phyloP scores from a whole-genome alignment of 2,329 filamentous ascomycete species.

The Aspergillus aculeatinus region DNA sequence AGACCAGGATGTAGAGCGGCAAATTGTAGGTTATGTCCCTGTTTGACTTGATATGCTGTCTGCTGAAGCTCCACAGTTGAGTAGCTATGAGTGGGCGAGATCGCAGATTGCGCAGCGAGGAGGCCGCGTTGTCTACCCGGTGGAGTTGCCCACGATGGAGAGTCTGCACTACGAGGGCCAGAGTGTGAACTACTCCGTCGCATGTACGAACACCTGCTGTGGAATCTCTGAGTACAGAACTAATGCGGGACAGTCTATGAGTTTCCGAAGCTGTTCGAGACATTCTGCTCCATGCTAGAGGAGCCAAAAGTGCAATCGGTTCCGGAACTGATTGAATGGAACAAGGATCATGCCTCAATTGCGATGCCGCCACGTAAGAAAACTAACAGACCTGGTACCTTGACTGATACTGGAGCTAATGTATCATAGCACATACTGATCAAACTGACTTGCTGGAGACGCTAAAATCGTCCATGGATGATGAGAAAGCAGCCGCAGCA shows the following conservation, averaged over 20 bases:
- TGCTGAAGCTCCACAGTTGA: not conserved
- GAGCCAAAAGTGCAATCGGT: not conserved
- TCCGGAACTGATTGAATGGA: not conserved
- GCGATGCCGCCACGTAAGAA: not conserved
- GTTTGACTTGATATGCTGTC: too few species aligned
- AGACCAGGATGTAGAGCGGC: not conserved
- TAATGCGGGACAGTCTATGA: not conserved
- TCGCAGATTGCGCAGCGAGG: not conserved
- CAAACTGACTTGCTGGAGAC: not conserved
- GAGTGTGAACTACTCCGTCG: not conserved
- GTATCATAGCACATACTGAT: not conserved
- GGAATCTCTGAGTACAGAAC: too few species aligned
- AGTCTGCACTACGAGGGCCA: not conserved
- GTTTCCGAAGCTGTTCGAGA: not conserved
- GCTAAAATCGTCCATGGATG: not conserved
- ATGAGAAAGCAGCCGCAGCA: not conserved
- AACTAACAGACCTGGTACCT: too few species aligned
- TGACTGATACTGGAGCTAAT: too few species aligned
- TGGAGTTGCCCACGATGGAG: not conserved
- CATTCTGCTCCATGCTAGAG: not conserved
- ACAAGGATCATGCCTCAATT: not conserved
- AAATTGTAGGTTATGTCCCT: not conserved
- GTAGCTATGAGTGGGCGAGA: not conserved
- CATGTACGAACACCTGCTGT: not conserved
- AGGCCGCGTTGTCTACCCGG: not conserved